Evolutionary conservation across 495 filamentous ascomycete species (phyloP), one percentile per base, ranked within the genome.

Genomic region (Hypoxylon lienhwacheense): DNA sequence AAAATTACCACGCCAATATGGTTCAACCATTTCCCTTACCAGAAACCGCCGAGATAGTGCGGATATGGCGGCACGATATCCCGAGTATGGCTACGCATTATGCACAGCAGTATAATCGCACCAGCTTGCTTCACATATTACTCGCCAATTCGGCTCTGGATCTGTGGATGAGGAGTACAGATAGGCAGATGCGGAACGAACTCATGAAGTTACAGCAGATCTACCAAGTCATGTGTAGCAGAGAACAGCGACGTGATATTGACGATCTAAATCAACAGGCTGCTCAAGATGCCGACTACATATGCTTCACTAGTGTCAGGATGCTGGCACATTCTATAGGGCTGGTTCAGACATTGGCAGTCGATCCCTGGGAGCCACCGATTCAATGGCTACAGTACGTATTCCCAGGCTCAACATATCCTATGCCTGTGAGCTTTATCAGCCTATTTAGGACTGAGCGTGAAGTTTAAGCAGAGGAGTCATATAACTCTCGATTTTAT

Each of bases 111-210:
- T 54, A 65, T 2, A 62, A 66, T n/a, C 55, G 69, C 17, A 68
- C 66, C 25, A 58, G 53, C 42, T 55, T 74, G n/a, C 64, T 74
- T 25, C 63, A 71, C 56, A 43, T 63, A 10, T 62, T 65, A 4
- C 60, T 66, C 7, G 69, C 70, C 1, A 47, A 70, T 25, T 62
- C 72, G 0, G 67, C 70, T 10, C 47, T 72, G 11, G 55, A 72
- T 39, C 61, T 66, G 22, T 72, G 58, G 69, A 64, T 52, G 12
- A 55, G 16, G 55, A 68, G 45, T 35, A 71, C 25, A 32, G 63
- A 64, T 40, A 53, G 59, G 50, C 62, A 48, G 41, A 64, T 63
- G 55, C 64, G 51, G 24, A 59, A 53, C n/a, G 66, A 63, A 29
- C 53, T 61, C 34, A 58, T 59, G 31, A 63, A 61, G 28, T 26